Conservation (phyloP, 148 eudicot species). For the Amaranthus cruentus region DNA sequence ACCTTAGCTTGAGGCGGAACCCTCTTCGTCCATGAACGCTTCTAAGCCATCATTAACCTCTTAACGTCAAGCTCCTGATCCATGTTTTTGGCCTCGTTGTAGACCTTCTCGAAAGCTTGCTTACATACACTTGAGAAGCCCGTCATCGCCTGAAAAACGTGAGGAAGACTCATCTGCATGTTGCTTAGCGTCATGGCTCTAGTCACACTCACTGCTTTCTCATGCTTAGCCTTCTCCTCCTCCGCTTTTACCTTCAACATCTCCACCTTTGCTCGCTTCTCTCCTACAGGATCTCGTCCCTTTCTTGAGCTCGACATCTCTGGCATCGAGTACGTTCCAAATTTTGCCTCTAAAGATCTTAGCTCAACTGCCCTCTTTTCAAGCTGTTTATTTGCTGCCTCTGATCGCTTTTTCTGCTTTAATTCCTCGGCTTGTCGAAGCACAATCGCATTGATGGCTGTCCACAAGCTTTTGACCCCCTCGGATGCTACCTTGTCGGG, state of each 20-base stretch:
- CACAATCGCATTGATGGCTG: conserved; percentile 64
- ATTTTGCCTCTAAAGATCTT: conserved; percentile 53
- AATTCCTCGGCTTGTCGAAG: conserved; percentile 71
- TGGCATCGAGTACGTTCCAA: conserved; percentile 43
- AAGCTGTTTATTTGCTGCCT: conserved; percentile 59
- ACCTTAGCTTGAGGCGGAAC: neutral
- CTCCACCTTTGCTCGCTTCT: conserved; percentile 61
- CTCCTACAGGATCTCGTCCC: conserved; percentile 51
- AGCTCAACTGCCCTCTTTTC: conserved; percentile 62
- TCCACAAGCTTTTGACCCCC: conserved; percentile 64
- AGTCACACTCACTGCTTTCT: conserved; percentile 60
- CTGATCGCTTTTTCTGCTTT: conserved; percentile 75
- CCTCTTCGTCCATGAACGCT: neutral
- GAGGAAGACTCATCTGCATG: conserved; percentile 81
- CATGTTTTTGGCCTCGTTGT: conserved; percentile 49
- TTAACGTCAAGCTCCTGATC: conserved; percentile 57
- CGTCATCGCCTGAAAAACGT: conserved; percentile 79
- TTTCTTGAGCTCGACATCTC: conserved; percentile 31
- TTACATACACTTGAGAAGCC: conserved; percentile 80
- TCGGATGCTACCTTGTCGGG: conserved; percentile 92
- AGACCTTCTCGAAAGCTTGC: conserved; percentile 60
- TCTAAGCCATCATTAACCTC: conserved; percentile 41
- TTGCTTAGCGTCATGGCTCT: conserved; percentile 80
- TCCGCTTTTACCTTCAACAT: conserved; percentile 56
- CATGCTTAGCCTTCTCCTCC: conserved; percentile 80